A percentile compares a stretch with the other conserved stretches of the same genome.
These are phyloP conservation scores for Trichoderma hamatum DNA, from an alignment of 2,329 filamentous ascomycete species.

Conservation along the genomic window DNA sequence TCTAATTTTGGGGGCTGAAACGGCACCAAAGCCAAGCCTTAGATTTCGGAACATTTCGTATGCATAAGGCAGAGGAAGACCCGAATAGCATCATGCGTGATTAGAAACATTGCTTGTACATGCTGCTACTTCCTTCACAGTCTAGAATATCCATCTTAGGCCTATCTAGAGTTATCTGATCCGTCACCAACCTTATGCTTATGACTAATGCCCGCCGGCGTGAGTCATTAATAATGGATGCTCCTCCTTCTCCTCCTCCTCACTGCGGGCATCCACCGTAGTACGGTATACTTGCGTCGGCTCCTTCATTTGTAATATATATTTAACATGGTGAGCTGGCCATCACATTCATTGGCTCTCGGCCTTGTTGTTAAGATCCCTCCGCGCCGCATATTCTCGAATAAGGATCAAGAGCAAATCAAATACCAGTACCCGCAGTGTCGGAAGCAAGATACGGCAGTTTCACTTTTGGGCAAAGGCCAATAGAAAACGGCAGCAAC, in stretches of 20 bases:
- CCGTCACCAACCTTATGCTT: not conserved
- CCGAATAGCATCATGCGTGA: not conserved
- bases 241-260: not conserved
- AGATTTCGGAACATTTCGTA: not conserved
- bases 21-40: not conserved
- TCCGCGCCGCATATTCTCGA: not conserved
- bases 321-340: not conserved
- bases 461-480: not conserved
- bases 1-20: not conserved
- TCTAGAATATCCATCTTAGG: not conserved
- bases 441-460: not conserved
- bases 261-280: not conserved
- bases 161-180: not conserved
- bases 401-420: not conserved
- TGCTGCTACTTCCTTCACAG: not conserved
- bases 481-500: not conserved
- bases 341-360: not conserved
- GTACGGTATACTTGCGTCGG: not conserved
- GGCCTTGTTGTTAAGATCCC: not conserved
- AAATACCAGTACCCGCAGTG: not conserved
- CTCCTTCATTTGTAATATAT: not conserved
- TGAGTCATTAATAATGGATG: constrained; percentile 7
- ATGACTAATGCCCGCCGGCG: constrained; percentile 9
- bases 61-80: not conserved
- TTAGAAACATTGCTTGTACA: not conserved